These are phyloP conservation scores for Cytidiella melzeri DNA, from an alignment of 768 basidiomycete genomes.

Conservation along the genomic window DNA sequence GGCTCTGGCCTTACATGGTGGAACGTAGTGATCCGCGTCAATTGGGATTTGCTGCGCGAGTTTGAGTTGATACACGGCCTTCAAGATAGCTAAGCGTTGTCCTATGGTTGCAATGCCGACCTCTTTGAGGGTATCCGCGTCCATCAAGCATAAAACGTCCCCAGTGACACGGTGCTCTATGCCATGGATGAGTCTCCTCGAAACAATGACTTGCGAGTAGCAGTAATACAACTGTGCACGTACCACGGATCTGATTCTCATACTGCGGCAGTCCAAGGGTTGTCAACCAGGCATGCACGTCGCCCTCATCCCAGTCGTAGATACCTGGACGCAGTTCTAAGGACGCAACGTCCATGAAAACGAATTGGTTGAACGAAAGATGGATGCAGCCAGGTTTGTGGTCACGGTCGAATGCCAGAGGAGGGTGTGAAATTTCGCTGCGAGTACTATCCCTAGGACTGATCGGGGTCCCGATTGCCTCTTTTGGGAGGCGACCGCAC, in stretches of 20 bases:
- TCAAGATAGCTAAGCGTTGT: constrained; percentile 86
- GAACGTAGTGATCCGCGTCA: constrained; percentile 79
- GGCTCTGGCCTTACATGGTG: constrained; percentile 68
- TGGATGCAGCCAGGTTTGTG: neutral
- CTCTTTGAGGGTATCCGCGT: constrained; percentile 78
- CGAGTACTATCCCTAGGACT: neutral
- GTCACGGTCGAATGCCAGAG: constrained; percentile 2
- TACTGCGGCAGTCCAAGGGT: constrained; percentile 82
- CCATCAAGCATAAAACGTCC: constrained; percentile 79
- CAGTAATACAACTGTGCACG: constrained; percentile 17
- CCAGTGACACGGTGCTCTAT: constrained; percentile 90
- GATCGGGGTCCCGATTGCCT: constrained; percentile 4
- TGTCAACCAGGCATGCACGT: constrained; percentile 76
- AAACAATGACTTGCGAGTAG: too few species aligned
- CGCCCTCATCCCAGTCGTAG: constrained; percentile 66
- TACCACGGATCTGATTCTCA: constrained; percentile 75
- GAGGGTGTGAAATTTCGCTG: constrained; percentile 2
- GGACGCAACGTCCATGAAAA: constrained; percentile 25
- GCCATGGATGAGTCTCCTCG: too few species aligned
- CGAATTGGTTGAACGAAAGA: neutral
- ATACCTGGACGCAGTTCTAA: constrained; percentile 26
- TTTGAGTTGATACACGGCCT: constrained; percentile 88
- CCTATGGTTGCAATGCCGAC: constrained; percentile 88
- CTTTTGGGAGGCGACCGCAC: too few species aligned
- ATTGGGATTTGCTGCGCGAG: constrained; percentile 76